A percentile compares a stretch with the other conserved stretches of the same genome.
Conservation (phyloP, 2,329 filamentous ascomycete species). For the Diplodia sapinea region DNA sequence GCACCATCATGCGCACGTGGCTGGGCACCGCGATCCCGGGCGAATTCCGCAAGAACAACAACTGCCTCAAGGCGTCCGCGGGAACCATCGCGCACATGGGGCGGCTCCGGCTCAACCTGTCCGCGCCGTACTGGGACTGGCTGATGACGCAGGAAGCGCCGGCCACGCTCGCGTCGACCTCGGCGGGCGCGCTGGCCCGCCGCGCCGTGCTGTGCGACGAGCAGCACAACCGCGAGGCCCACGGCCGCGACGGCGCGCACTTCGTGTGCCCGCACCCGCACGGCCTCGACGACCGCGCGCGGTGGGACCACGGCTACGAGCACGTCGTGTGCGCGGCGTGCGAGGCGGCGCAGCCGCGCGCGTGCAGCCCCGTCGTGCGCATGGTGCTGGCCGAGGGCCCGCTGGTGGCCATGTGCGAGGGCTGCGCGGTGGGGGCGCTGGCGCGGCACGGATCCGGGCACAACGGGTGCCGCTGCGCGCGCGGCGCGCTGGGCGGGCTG, state of each 20-base stretch:
- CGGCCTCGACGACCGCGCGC: not conserved
- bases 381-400: not conserved
- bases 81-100: not conserved
- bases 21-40: not conserved
- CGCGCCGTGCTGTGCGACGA: slow-evolving; percentile 4
- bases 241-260: not conserved
- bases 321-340: slow-evolving; percentile 7
- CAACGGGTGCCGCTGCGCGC: not conserved
- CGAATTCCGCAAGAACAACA: slow-evolving; percentile 15
- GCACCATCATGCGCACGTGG: not conserved
- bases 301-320: not conserved
- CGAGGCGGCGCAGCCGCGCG: not conserved
- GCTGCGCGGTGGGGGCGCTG: not conserved
- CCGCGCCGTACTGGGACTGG: slow-evolving; percentile 5
- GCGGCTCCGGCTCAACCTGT: not conserved
- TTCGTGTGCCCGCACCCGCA: slow-evolving; percentile 4
- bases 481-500: not conserved
- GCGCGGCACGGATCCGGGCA: not conserved
- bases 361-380: not conserved
- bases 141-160: not conserved
- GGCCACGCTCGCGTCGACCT: not conserved
- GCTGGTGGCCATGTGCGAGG: not conserved
- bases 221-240: not conserved
- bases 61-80: not conserved
- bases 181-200: not conserved